These are phyloP conservation scores for Tolypocladium tundrense DNA, from an alignment of 2,329 filamentous ascomycete species.

Conservation along the genomic window DNA sequence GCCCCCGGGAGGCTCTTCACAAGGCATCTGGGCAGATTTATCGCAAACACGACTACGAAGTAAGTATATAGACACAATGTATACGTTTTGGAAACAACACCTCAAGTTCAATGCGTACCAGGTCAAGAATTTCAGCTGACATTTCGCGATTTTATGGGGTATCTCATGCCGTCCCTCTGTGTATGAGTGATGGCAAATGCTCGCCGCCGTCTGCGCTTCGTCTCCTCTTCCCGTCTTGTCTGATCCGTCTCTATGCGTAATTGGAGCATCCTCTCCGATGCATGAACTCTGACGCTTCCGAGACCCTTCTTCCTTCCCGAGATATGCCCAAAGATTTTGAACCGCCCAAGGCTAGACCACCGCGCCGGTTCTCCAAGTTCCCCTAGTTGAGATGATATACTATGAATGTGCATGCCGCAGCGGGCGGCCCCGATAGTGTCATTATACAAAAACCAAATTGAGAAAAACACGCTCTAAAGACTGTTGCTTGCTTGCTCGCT, in stretches of 20 bases:
- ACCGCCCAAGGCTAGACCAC: neutral
- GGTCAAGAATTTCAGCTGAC: neutral
- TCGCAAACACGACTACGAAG: neutral
- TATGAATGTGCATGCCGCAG: neutral
- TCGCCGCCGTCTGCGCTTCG: neutral
- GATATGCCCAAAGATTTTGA: neutral
- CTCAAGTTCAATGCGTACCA: neutral
- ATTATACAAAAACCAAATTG: constrained; percentile 6
- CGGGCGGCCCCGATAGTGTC: neutral
- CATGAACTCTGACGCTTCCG: neutral
- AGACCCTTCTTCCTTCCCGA: neutral
- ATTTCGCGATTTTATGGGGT: neutral
- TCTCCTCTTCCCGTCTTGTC: neutral
- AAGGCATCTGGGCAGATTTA: neutral
- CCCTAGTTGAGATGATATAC: neutral
- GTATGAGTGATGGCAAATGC: neutral
- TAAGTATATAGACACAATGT: neutral
- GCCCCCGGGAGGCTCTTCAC: neutral
- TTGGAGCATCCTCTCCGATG: neutral
- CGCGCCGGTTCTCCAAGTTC: neutral
- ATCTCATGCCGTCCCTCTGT: neutral
- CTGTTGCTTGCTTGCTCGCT: neutral
- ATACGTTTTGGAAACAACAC: neutral
- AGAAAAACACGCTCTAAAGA: constrained; percentile 7
- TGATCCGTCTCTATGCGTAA: neutral